A percentile compares a stretch with the other conserved stretches of the same genome.
phyloP scores from a whole-genome alignment of 371 early-diverging fungal genomes.

The Thermomucor indicae-seudaticae region DNA sequence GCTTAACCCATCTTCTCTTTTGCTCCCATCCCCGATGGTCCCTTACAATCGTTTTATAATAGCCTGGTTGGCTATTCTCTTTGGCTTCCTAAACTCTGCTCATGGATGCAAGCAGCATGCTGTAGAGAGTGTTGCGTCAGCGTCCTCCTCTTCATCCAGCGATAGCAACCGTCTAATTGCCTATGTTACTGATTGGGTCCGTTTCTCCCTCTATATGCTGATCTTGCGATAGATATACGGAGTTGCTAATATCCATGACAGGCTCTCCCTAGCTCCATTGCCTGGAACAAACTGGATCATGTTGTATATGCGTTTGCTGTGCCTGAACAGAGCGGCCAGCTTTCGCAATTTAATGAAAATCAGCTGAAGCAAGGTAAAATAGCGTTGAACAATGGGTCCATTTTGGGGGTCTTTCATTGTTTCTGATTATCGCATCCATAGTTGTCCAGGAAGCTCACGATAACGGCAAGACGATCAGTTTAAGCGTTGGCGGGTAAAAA shows the following conservation, averaged over 20 bases:
- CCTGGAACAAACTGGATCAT: constrained; percentile 37
- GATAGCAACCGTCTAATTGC: constrained; percentile 10
- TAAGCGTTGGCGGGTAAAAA: constrained; percentile 39
- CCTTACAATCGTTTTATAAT: too few relatives aligned
- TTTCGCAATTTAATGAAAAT: constrained; percentile 16
- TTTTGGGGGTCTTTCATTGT: background rate
- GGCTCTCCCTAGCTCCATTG: constrained; percentile 25
- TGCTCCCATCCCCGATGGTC: too few relatives aligned
- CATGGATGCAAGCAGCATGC: too few relatives aligned
- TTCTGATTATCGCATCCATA: constrained; percentile 3
- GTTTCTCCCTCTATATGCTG: too few relatives aligned
- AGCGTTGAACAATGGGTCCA: background rate
- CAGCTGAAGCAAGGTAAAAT: constrained; percentile 18
- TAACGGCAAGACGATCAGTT: constrained; percentile 27
- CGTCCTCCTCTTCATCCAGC: background rate
- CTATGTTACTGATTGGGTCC: constrained; percentile 41
- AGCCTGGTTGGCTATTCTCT: too few relatives aligned
- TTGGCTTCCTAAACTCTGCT: too few relatives aligned
- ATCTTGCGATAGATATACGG: background rate
- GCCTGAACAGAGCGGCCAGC: constrained; percentile 22
- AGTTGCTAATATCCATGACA: background rate
- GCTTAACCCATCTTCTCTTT: too few relatives aligned
- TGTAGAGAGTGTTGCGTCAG: too few relatives aligned
- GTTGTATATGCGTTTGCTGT: constrained; percentile 37
- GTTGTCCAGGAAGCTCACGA: constrained; percentile 37